Percentiles rank a stretch among this genome's conserved stretches.
phyloP scores from a whole-genome alignment of 371 early-diverging fungal species.

The Apophysomyces elegans region DNA sequence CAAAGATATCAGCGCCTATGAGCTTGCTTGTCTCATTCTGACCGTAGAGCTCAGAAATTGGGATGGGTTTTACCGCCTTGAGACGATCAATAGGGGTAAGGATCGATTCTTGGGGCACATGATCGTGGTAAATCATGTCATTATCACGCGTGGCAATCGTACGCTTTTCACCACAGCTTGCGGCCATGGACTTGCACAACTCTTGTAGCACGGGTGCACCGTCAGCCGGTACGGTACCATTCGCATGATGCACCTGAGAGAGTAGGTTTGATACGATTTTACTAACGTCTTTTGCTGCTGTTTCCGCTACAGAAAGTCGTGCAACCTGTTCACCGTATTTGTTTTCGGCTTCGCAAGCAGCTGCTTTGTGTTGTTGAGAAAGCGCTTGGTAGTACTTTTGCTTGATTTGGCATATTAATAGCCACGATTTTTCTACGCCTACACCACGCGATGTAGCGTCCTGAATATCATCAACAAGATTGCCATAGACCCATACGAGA shows the following conservation, averaged over 20 bases:
- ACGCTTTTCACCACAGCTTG: slow-evolving; percentile 65
- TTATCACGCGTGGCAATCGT: slow-evolving; percentile 80
- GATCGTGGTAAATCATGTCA: slow-evolving; percentile 93
- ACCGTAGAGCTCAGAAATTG: slow-evolving; percentile 76
- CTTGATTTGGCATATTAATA: slow-evolving; percentile 77
- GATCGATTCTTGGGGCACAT: slow-evolving; percentile 80
- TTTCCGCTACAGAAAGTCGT: slow-evolving; percentile 78
- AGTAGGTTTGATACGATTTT: slow-evolving; percentile 71
- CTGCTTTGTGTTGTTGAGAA: slow-evolving; percentile 82
- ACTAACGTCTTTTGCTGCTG: slow-evolving; percentile 81
- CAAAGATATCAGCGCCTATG: slow-evolving; percentile 87
- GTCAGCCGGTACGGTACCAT: slow-evolving; percentile 50
- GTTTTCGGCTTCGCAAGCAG: slow-evolving; percentile 73
- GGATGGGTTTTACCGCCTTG: slow-evolving; percentile 74
- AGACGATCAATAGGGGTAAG: slow-evolving; percentile 84
- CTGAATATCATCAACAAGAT: slow-evolving; percentile 65
- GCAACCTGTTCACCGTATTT: slow-evolving; percentile 89
- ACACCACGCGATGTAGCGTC: slow-evolving; percentile 58
- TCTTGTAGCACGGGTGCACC: slow-evolving; percentile 67
- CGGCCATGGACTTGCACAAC: slow-evolving; percentile 61
- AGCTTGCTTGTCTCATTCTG: slow-evolving; percentile 73
- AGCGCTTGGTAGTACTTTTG: slow-evolving; percentile 84
- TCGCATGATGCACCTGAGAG: slow-evolving; percentile 38
- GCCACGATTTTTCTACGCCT: slow-evolving; percentile 71
- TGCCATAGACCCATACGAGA: slow-evolving; percentile 77